Evolutionary conservation across 2,329 filamentous ascomycete genomes (phyloP), one percentile per base, ranked within the genome.

Genomic region (Colletotrichum chlorophyti): DNA sequence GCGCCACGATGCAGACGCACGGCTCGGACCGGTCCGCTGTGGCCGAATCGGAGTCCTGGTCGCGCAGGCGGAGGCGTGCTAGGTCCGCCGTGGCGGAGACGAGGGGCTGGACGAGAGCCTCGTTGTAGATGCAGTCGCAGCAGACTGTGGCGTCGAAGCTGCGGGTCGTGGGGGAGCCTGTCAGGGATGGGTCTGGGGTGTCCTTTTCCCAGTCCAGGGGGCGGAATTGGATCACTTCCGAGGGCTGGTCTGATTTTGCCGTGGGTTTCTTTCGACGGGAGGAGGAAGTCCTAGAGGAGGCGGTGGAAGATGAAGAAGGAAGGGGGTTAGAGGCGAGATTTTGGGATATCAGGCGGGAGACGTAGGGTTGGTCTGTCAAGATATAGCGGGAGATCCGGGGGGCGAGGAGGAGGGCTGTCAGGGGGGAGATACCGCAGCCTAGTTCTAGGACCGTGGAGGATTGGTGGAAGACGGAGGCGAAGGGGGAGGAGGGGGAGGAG

Each of bases 51-150:
- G 61, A 48, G 15, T 63, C 47, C 41, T 63, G 45, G 27, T 55
- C 17, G 26, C 51, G 29, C 11, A 54, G 17, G n/a, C 87, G 79
- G 14, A 94, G 72, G 9, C 76, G 76, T 72, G 92, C 96, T 21
- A 87, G 81, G 62, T 96, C 90, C 6, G 80, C 85, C 70, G 91
- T 96, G 0, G 91, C 90, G 66, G 88, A 84, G n/a, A 95, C 90
- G 45, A 98, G 84, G 0, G 93, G 92, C 38, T 84, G 78, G 21
- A 98, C 85, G 3, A 98, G 83, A 3, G 90, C 85, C 64, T 97
- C 91, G 74, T 98, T 99, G 79, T 96, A 99, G 65, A 99, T 89
- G 73, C 93, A 97, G 73, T 99, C 95, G 69, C 92, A 96, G 4
- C 93, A 92, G 31, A 98, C 71, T 10, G 98, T 79, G 12, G 87